Conservation (phyloP, 2,329 filamentous ascomycete genomes). For the Nemania abortiva region DNA sequence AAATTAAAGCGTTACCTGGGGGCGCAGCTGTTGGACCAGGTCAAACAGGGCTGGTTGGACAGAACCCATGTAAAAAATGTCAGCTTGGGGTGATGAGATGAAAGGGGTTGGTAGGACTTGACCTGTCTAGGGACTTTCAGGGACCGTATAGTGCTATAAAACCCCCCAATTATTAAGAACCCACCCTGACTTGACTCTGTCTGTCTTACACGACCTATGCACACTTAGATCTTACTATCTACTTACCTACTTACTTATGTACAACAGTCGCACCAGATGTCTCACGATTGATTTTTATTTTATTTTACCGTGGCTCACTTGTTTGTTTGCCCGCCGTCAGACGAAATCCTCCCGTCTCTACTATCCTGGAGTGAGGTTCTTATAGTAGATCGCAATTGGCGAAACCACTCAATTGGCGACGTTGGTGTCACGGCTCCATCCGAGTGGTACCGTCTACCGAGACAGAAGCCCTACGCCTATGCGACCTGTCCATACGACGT, state of each 20-base stretch:
- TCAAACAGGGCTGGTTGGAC: conserved; percentile 19
- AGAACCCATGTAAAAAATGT: conserved; percentile 17
- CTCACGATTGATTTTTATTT: neutral
- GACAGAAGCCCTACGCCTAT: neutral
- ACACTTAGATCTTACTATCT: too few relatives aligned
- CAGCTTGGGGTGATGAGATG: conserved; percentile 22
- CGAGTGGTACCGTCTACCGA: conserved; percentile 8
- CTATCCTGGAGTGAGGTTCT: too few relatives aligned
- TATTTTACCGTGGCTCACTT: neutral
- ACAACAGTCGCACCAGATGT: neutral
- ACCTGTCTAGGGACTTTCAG: neutral
- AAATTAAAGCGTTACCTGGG: conserved; percentile 33
- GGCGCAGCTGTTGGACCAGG: conserved; percentile 20
- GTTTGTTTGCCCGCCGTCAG: neutral
- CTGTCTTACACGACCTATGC: neutral
- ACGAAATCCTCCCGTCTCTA: too few relatives aligned
- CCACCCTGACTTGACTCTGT: neutral
- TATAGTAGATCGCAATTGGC: neutral
- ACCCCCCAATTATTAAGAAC: neutral
- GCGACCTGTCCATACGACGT: neutral
- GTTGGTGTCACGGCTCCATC: neutral
- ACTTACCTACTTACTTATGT: too few relatives aligned
- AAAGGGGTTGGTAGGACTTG: conserved; percentile 16
- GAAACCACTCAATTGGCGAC: neutral
- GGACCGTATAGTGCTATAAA: neutral